Evolutionary conservation across 2,329 filamentous ascomycete genomes (phyloP).

Genomic region (Ceratocystis ficicola): DNA sequence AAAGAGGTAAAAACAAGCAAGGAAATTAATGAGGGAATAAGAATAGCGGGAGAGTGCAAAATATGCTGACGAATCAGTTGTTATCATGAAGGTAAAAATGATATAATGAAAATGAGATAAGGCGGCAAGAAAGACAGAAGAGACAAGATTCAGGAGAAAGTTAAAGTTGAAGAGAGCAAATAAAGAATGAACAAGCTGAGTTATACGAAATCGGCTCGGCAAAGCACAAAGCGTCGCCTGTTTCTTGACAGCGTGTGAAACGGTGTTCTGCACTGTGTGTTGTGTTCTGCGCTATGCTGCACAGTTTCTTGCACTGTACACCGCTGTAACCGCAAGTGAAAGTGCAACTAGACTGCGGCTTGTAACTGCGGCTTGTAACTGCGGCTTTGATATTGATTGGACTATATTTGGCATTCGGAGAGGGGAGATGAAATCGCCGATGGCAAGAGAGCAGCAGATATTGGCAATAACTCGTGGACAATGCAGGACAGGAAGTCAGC

Average conservation of each 20-base stretch:
- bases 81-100: background rate
- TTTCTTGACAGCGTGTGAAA: too few relatives aligned
- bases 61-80: background rate
- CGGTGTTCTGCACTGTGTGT: background rate
- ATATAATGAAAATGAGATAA: background rate
- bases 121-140: background rate
- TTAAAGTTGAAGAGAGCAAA: background rate
- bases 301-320: background rate
- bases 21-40: background rate
- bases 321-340: background rate
- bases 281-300: background rate
- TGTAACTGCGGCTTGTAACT: background rate
- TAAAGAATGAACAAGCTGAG: constrained; percentile 7
- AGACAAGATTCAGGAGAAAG: constrained; percentile 6
- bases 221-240: constrained; percentile 3
- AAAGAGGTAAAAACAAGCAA: background rate
- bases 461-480: background rate
- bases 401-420: background rate
- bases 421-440: background rate
- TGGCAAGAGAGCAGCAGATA: background rate
- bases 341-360: background rate
- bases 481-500: background rate
- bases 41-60: background rate
- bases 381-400: background rate
- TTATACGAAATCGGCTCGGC: constrained; percentile 4